Evolutionary conservation across 2,329 filamentous ascomycete genomes (phyloP).

Genomic region (Phialophora expanda): DNA sequence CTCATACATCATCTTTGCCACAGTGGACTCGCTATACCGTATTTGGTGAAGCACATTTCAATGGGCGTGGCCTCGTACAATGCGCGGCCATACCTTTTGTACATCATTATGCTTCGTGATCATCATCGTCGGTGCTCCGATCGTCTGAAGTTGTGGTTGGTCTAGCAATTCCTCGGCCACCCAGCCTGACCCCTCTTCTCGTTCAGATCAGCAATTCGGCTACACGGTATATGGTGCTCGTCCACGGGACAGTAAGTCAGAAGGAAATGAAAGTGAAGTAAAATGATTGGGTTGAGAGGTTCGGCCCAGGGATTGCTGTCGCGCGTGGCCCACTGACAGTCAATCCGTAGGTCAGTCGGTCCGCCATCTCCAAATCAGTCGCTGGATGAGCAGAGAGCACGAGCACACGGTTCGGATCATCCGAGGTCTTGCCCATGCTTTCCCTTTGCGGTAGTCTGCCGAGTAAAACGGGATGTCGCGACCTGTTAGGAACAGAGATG

Average conservation of each 20-base stretch:
- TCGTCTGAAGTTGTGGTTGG: neutral
- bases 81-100: too few relatives aligned
- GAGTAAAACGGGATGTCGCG: neutral
- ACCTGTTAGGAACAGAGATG: neutral
- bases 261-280: neutral
- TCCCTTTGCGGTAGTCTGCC: neutral
- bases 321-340: neutral
- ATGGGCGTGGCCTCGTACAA: too few relatives aligned
- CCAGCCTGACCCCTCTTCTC: neutral
- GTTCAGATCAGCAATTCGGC: neutral
- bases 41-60: too few relatives aligned
- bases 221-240: neutral
- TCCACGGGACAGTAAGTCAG: neutral
- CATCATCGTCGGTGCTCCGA: neutral
- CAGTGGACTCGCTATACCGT: too few relatives aligned
- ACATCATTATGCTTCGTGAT: too few relatives aligned
- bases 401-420: neutral
- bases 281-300: neutral
- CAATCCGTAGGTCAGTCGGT: neutral
- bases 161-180: neutral
- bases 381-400: neutral
- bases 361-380: neutral
- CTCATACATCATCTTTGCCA: too few relatives aligned
- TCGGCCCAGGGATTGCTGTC: neutral
- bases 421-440: neutral